phyloP scores from a whole-genome alignment of 352 stramenopile species.

The Thraustochytrium striatum region DNA sequence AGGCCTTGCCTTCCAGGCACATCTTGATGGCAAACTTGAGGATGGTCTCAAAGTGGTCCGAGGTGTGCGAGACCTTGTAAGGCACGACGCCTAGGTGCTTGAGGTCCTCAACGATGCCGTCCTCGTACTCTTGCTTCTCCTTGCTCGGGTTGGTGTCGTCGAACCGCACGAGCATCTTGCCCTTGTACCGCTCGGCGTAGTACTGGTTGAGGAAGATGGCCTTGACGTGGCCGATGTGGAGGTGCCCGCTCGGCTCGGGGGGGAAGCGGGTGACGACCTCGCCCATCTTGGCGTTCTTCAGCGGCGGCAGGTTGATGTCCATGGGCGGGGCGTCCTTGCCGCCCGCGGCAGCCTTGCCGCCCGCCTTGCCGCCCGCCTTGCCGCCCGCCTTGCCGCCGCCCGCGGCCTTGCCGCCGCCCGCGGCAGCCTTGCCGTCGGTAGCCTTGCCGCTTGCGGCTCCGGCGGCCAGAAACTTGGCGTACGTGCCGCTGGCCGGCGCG shows the following conservation, averaged over 20 bases:
- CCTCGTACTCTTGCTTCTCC: conserved; percentile 99
- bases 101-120: conserved; percentile 85
- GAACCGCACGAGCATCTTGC: conserved; percentile 96
- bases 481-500: conserved; percentile 7
- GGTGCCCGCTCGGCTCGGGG: conserved; percentile 94
- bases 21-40: conserved; percentile 84
- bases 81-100: conserved; percentile 67
- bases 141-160: conserved; percentile 99
- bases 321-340: conserved; percentile 46
- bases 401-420: conserved; percentile 51
- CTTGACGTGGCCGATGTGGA: conserved; percentile 99
- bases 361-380: conserved; percentile 52
- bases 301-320: conserved; percentile 78
- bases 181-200: conserved; percentile 94
- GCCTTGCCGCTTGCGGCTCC: conserved; percentile 45
- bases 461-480: conserved; percentile 32
- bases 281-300: conserved; percentile 89
- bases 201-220: conserved; percentile 98
- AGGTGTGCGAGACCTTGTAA: conserved; percentile 90
- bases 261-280: conserved; percentile 97
- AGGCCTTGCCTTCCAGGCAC: conserved; percentile 90
- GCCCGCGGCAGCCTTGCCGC: conserved; percentile 13
- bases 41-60: conserved; percentile 95
- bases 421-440: conserved; percentile 48
- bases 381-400: conserved; percentile 46